These are phyloP conservation scores for Guadua angustifolia DNA, from an alignment of 176 grass and related monocot genomes.

Conservation along the genomic window DNA sequence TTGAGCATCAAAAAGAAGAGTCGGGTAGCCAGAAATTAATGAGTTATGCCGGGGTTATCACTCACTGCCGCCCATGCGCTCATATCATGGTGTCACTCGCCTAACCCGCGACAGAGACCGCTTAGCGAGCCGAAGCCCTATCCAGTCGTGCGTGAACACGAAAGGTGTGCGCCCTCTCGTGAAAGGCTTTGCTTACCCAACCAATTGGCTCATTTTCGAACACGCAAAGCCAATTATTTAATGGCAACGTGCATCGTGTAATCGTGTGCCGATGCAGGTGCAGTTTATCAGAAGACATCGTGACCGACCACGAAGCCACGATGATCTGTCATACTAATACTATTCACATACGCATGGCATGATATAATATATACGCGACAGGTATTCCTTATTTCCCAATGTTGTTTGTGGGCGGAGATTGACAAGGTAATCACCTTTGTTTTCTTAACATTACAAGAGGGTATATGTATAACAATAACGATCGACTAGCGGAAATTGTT, in stretches of 20 bases:
- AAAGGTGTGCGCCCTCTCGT: not conserved
- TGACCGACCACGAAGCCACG: not conserved
- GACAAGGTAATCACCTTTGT: not conserved
- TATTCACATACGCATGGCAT: too few species aligned
- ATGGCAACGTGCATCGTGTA: constrained; percentile 2
- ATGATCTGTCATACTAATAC: not conserved
- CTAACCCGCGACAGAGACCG: constrained; percentile 37
- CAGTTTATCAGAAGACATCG: not conserved
- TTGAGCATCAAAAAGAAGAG: too few species aligned
- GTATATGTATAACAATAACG: not conserved
- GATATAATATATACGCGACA: not conserved
- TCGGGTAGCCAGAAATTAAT: too few species aligned
- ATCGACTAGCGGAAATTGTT: not conserved
- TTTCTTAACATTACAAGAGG: not conserved
- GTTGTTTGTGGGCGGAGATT: not conserved
- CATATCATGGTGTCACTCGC: not conserved
- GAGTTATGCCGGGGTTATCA: too few species aligned
- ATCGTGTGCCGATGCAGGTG: not conserved
- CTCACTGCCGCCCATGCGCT: too few species aligned
- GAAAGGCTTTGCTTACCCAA: constrained; percentile 15
- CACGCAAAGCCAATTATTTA: constrained; percentile 11
- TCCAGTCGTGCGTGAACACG: not conserved
- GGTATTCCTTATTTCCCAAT: not conserved
- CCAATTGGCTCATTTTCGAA: not conserved
- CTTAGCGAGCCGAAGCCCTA: not conserved